These are phyloP conservation scores for Irineochytrium annulatum DNA, from an alignment of 192 early-diverging fungal genomes.

Conservation along the genomic window DNA sequence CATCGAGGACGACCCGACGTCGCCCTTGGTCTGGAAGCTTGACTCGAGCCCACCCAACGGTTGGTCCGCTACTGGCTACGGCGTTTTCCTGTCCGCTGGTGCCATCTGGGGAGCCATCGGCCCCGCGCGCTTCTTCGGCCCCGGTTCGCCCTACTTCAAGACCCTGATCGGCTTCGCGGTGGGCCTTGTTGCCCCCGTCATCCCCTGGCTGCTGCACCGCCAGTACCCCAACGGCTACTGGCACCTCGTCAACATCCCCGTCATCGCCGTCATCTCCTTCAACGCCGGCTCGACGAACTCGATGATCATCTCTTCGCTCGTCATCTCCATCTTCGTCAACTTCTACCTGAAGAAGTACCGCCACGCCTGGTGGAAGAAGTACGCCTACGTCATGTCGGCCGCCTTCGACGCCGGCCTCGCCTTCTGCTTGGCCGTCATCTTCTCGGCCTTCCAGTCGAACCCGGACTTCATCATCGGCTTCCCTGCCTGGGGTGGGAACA, in stretches of 20 bases:
- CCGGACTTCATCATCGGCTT: constrained; percentile 2
- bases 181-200: constrained; percentile 31
- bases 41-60: background rate
- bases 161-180: constrained; percentile 19
- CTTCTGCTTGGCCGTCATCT: constrained; percentile 17
- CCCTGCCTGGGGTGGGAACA: constrained; percentile 24
- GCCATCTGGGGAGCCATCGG: constrained; percentile 76
- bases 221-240: constrained; percentile 11
- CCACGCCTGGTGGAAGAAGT: constrained; percentile 54
- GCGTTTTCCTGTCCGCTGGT: constrained; percentile 58
- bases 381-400: constrained; percentile 64
- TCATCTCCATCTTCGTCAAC: constrained; percentile 8
- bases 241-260: constrained; percentile 15
- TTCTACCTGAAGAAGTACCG: constrained; percentile 13
- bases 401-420: constrained; percentile 57
- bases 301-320: constrained; percentile 14
- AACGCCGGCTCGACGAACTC: constrained; percentile 2
- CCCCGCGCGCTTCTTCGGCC: constrained; percentile 56
- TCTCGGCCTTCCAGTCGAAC: constrained; percentile 3
- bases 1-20: background rate
- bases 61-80: constrained; percentile 16
- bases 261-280: constrained; percentile 7
- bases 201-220: constrained; percentile 37
- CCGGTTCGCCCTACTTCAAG: constrained; percentile 21
- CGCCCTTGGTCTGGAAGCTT: background rate